Conservation (phyloP, 176 grass and related monocot species). For the Musa itinerans region DNA sequence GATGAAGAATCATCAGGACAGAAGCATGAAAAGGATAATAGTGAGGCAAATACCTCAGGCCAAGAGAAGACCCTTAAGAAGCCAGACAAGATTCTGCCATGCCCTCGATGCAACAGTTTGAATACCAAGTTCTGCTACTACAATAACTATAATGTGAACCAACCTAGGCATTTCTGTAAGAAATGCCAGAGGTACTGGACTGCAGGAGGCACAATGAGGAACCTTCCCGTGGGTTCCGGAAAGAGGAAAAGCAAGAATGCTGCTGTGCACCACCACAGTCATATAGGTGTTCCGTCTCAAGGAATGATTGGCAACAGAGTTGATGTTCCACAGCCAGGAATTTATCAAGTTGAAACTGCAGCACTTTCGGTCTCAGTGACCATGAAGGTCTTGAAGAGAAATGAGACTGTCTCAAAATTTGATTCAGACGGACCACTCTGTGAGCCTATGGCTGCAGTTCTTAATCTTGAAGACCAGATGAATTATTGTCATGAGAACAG, state of each 20-base stretch:
- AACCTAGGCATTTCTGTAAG: conserved; percentile 18
- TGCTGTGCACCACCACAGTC: background rate
- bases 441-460: conserved; percentile 5
- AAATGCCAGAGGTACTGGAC: conserved; percentile 21
- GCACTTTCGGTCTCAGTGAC: background rate
- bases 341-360: background rate
- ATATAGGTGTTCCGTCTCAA: background rate
- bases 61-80: conserved; percentile 13
- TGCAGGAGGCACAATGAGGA: conserved; percentile 15
- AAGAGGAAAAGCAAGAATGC: conserved; percentile 9
- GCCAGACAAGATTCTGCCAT: conserved; percentile 16
- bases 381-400: background rate
- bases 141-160: conserved; percentile 20
- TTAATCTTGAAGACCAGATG: conserved; percentile 5
- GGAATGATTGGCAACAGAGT: background rate
- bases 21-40: background rate
- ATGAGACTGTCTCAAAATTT: conserved; percentile 1
- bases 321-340: background rate
- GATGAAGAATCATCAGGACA: background rate
- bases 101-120: conserved; percentile 14
- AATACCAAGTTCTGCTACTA: conserved; percentile 20
- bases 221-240: conserved; percentile 11
- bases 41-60: background rate
- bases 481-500: background rate
- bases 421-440: conserved; percentile 14